phyloP scores from a whole-genome alignment of 805 yeast genomes.

The Starmerella roubikii region DNA sequence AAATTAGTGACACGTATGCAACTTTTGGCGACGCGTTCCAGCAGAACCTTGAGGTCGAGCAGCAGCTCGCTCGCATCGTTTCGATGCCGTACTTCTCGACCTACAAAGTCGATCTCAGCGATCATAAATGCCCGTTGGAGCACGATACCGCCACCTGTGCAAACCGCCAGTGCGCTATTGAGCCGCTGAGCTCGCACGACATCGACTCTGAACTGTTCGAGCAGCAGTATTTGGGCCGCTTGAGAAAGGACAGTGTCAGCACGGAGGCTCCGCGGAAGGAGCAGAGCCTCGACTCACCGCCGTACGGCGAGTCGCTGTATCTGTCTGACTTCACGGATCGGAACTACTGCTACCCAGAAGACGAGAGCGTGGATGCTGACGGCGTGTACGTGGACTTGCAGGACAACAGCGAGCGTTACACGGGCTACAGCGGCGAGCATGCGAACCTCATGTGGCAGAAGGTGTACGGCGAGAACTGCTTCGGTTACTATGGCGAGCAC shows the following conservation, averaged over 20 bases:
- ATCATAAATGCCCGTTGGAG: slow-evolving; percentile 69
- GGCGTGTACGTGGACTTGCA: slow-evolving; percentile 70
- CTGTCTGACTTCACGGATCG: slow-evolving; percentile 2
- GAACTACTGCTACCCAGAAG: slow-evolving; percentile 33
- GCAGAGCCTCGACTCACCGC: slow-evolving; percentile 16
- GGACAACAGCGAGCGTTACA: slow-evolving; percentile 88
- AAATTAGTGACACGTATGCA: slow-evolving; percentile 17
- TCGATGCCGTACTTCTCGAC: slow-evolving; percentile 72
- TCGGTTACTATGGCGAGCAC: slow-evolving; percentile 33
- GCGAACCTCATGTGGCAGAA: slow-evolving; percentile 87
- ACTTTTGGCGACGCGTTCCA: slow-evolving; percentile 35
- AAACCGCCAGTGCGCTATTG: slow-evolving; percentile 81
- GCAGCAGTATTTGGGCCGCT: slow-evolving; percentile 52
- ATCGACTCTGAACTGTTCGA: slow-evolving; percentile 54
- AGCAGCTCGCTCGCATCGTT: slow-evolving; percentile 44
- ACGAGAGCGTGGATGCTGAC: slow-evolving; percentile 25
- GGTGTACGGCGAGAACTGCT: slow-evolving; percentile 84
- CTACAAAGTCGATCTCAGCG: slow-evolving; percentile 69
- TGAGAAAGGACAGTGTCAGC: slow-evolving; percentile 29
- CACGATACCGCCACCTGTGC: slow-evolving; percentile 67
- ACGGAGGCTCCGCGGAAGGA: slow-evolving; percentile 20
- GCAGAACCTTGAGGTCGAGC: slow-evolving; percentile 40
- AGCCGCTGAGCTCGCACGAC: slow-evolving; percentile 56
- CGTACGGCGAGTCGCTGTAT: slow-evolving; percentile 16
- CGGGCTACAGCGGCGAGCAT: slow-evolving; percentile 91